These are phyloP conservation scores for Leptodontidium sp. DNA, from an alignment of 2,329 filamentous ascomycete genomes.

Conservation along the genomic window DNA sequence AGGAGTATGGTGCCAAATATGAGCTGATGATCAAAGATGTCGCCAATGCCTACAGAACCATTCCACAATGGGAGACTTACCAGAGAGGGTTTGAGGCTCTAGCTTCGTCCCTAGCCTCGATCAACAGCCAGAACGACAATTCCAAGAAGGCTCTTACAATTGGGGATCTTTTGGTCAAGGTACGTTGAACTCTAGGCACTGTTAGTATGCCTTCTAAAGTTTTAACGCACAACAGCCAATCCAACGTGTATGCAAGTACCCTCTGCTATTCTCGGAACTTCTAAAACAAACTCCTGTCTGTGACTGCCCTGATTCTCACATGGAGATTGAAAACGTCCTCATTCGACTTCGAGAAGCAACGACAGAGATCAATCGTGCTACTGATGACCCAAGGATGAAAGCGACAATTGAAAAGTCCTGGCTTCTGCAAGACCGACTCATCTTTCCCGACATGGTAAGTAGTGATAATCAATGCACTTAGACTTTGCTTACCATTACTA, in stretches of 20 bases:
- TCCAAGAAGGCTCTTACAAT: conserved; percentile 81
- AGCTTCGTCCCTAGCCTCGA: conserved; percentile 76
- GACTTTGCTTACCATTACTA: conserved; percentile 25
- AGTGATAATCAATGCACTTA: neutral
- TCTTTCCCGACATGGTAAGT: conserved; percentile 75
- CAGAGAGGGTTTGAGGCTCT: conserved; percentile 87
- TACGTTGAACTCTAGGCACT: conserved; percentile 44
- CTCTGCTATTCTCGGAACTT: conserved; percentile 84
- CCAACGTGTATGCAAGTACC: conserved; percentile 91
- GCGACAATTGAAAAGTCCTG: conserved; percentile 81
- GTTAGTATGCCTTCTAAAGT: conserved; percentile 22
- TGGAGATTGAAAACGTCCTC: conserved; percentile 78
- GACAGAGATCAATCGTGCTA: conserved; percentile 83
- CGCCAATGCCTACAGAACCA: conserved; percentile 70
- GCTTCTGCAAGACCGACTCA: conserved; percentile 82
- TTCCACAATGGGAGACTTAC: conserved; percentile 79
- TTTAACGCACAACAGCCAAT: conserved; percentile 70
- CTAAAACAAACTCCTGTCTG: conserved; percentile 82
- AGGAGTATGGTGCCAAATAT: conserved; percentile 91
- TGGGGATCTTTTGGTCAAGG: conserved; percentile 90
- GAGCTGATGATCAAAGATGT: conserved; percentile 85
- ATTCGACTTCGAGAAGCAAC: conserved; percentile 77
- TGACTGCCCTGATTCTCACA: conserved; percentile 85
- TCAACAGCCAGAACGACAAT: conserved; percentile 68
- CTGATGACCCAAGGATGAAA: conserved; percentile 75